Evolutionary conservation across 306 rosid species (phyloP), one percentile per base, ranked within the genome.

Genomic region (Quercus mongolica): DNA sequence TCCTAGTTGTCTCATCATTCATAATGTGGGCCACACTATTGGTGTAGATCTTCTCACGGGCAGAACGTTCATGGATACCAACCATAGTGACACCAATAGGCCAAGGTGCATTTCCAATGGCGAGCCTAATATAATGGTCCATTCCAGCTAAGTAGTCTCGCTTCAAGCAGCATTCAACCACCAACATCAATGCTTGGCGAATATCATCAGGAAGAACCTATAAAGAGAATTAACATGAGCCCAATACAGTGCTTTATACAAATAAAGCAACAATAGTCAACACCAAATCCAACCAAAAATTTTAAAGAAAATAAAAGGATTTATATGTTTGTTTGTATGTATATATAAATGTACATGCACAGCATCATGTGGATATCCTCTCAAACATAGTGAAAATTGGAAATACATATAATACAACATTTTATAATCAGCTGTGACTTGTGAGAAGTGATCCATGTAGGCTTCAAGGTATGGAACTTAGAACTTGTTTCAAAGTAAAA

Each of bases 1-100:
- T 95, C 18, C 99, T 92, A 54, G 99, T 95, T 11, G 99, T 95
- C 84, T 95, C 99, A 15, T 95, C 99, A 28, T 95, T 95, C 99
- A 95, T 95, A 64, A 95, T 90, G 76, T 95, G 99, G 35, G 99
- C 99, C 73, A 95, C 99, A 86, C 99, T 95, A 71, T 95, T 95
- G 76, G 98, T 95, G 88, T 95, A 91, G 79, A 95, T 95, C 93
- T 95, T 95, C 88, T 95, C 98, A 44, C 97, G 99, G 70, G 99
- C 99, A 38, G 99, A 95, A 72, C 99, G 92, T 76, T 95, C 99
- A 5, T 95, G 99, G 77, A 95, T 95, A 83, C 99, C 99, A 87
- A 95, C 99, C 99, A 95, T 95, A 85, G 99, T 95, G 54, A 95
- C 99, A 78, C 99, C 98, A 84, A 95, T 95, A 41, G 99, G 99